Conservation (phyloP, 2,329 filamentous ascomycete genomes). For the Stagonosporopsis rhizophila region DNA sequence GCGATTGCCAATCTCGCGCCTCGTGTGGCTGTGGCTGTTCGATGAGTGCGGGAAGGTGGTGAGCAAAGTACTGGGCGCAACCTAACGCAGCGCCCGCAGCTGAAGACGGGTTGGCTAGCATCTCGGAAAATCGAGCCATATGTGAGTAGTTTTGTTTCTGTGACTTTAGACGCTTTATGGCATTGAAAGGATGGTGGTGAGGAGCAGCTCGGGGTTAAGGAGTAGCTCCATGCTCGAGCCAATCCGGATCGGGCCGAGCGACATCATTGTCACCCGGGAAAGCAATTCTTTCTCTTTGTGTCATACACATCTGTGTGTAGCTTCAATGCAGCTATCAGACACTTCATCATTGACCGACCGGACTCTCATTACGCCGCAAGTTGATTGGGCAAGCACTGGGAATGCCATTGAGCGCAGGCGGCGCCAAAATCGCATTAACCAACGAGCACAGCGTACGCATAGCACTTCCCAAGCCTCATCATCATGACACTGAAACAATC, state of each 20-base stretch:
- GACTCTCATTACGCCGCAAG: neutral
- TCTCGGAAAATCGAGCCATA: neutral
- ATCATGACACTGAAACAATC: neutral
- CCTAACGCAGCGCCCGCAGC: neutral
- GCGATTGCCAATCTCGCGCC: neutral
- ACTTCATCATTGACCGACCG: neutral
- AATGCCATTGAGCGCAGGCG: slow-evolving; percentile 2
- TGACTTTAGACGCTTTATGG: neutral
- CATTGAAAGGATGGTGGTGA: neutral
- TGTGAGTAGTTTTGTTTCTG: neutral
- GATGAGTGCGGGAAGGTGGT: neutral
- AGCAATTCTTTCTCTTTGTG: neutral
- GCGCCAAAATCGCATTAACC: slow-evolving; percentile 10
- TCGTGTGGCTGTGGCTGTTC: neutral
- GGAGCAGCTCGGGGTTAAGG: slow-evolving; percentile 2
- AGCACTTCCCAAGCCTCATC: neutral
- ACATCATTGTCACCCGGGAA: neutral
- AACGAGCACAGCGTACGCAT: slow-evolving; percentile 7
- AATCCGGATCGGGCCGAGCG: neutral
- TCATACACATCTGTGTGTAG: neutral
- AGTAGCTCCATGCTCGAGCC: slow-evolving; percentile 1
- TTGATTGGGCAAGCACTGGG: slow-evolving; percentile 6
- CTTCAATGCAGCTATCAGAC: neutral
- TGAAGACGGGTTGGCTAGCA: neutral
- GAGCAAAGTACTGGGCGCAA: slow-evolving; percentile 4